Evolutionary conservation across 768 basidiomycete genomes (phyloP).

Genomic region (Psilocybe tampanensis): DNA sequence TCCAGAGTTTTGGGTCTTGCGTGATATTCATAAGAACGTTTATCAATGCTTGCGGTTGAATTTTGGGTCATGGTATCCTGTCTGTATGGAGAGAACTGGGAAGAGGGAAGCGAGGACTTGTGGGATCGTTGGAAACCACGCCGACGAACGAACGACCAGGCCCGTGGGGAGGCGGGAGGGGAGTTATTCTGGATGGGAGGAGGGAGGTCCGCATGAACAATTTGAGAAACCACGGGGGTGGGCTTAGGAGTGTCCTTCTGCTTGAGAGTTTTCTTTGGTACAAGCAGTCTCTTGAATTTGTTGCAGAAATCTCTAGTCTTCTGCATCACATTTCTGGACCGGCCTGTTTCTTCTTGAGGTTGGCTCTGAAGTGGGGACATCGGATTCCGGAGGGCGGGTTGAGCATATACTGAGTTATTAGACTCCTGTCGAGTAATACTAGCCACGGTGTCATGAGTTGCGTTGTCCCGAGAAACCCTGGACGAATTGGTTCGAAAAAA

Average conservation of each 20-base stretch:
- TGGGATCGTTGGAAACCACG: slow-evolving; percentile 9
- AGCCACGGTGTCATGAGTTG: neutral
- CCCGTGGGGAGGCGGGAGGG: slow-evolving; percentile 5
- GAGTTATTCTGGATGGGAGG: neutral
- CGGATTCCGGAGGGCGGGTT: neutral
- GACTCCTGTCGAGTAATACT: slow-evolving; percentile 5
- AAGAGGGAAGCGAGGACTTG: slow-evolving; percentile 21
- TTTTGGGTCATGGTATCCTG: slow-evolving; percentile 7
- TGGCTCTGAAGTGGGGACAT: neutral
- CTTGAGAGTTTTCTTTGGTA: slow-evolving; percentile 1
- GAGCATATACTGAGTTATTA: slow-evolving; percentile 1
- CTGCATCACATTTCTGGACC: slow-evolving; percentile 17
- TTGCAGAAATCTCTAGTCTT: slow-evolving; percentile 20
- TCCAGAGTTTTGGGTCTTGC: slow-evolving; percentile 32
- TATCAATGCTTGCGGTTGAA: slow-evolving; percentile 11
- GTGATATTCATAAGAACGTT: slow-evolving; percentile 20
- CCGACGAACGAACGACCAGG: slow-evolving; percentile 9
- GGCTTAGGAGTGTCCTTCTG: neutral
- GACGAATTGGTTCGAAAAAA: neutral
- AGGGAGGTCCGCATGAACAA: neutral
- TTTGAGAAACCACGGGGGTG: neutral
- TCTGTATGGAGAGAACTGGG: slow-evolving; percentile 13
- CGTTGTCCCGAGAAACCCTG: neutral
- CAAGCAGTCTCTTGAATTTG: slow-evolving; percentile 20
- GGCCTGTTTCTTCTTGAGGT: neutral